Evolutionary conservation across 495 filamentous ascomycete species (phyloP).

Genomic region (Penicillium macrosclerotiorum): DNA sequence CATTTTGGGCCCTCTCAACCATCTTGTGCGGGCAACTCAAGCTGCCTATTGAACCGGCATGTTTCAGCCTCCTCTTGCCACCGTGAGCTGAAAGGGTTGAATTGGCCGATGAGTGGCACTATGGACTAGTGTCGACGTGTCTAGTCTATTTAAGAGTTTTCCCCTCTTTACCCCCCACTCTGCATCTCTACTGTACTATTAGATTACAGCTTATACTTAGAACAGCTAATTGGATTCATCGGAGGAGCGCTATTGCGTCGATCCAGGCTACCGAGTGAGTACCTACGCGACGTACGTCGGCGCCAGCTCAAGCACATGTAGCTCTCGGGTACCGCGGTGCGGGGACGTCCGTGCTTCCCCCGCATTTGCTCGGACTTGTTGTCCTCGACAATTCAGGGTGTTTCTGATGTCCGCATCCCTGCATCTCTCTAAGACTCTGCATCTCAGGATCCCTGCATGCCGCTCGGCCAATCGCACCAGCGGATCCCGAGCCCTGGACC

Average conservation of each 20-base stretch:
- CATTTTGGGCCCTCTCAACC: too few relatives aligned
- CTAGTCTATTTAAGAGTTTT: too few relatives aligned
- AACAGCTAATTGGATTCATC: too few relatives aligned
- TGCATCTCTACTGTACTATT: too few relatives aligned
- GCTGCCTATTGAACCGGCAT: neutral
- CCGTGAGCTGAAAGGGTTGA: neutral
- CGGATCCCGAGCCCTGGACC: neutral
- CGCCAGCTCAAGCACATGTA: neutral
- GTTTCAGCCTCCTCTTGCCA: conserved; percentile 6
- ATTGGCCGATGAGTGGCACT: too few relatives aligned
- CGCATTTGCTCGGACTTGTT: conserved; percentile 4
- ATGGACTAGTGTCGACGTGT: too few relatives aligned
- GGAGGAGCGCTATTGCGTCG: neutral
- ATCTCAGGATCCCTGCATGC: neutral
- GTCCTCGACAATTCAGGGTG: neutral
- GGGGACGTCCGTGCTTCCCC: conserved; percentile 12
- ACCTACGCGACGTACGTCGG: neutral
- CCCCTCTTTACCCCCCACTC: too few relatives aligned
- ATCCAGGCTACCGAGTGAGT: neutral
- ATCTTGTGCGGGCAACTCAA: too few relatives aligned
- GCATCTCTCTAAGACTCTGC: neutral
- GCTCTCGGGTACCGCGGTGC: conserved; percentile 6
- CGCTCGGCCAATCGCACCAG: neutral
- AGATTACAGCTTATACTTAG: too few relatives aligned
- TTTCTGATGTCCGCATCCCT: neutral